Base-by-base conservation (phyloP, 2,329 filamentous ascomycete genomes). In the Aspergillus fijiensis region DNA sequence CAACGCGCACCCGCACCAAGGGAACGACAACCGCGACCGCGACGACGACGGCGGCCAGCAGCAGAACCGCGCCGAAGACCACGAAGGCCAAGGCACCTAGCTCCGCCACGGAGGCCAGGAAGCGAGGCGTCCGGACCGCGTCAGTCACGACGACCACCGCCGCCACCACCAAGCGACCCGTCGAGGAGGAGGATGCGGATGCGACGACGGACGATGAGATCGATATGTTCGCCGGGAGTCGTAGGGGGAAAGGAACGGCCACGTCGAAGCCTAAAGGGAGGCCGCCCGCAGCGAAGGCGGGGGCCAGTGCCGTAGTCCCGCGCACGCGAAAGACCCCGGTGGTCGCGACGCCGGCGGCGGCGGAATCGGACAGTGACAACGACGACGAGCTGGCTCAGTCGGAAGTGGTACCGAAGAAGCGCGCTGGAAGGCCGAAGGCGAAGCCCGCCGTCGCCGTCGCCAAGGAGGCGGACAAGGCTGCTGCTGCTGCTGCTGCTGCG, bases 161-260 rank as follows among this genome's bases (percentile, higher is more conserved):
- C 7, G 5, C 27, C 27, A 29, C 47, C 27, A 45, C 54, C 47
- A 55, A 42, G 12, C 39, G 16, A 19, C 49, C 47, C 5, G 49
- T 55, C 3, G 60, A 68, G 2, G 60, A 64, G 23, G 27, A 29
- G 27, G 62, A 60, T 23, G 57, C 64, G 11, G 67, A 68, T n/a
- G 65, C 64, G 11, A 62, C 61, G n/a, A 67, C 66, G n/a, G 68
- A 70, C 39, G 69, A 71, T 60, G 69, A 71, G 45, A 61, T 71
- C 27, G 66, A 61, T 4, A 55, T 65, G 11, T 62, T 67, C 19
- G 57, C 60, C 12, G 57, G 33, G 2, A 62, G 5, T 16, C 6
- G 14, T 4, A 45, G 39, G 5, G 3, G 39, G 14, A 45, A 16
- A 3, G 6, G 56, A 16, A 62, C 59, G 25, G 29, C 55, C 2